Evolutionary conservation across 2,329 filamentous ascomycete species (phyloP).

Genomic region (Aspergillus ibericus): DNA sequence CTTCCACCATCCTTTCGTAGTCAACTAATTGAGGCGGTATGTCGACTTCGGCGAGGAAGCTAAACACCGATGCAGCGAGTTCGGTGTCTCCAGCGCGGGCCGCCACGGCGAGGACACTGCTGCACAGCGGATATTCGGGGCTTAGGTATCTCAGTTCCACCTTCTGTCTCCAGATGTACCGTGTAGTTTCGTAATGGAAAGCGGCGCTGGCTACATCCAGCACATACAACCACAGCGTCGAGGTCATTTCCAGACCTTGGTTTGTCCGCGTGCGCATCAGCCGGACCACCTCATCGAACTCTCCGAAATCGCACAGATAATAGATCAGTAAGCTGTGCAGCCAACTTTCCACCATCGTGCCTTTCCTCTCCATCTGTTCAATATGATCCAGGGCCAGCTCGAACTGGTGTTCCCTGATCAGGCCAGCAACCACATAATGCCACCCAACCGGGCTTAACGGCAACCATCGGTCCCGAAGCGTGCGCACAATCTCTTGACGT

Average conservation of each 20-base stretch:
- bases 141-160: conserved; percentile 61
- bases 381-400: conserved; percentile 75
- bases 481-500: conserved; percentile 67
- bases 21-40: conserved; percentile 63
- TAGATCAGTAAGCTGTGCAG: conserved; percentile 76
- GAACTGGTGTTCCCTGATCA: conserved; percentile 78
- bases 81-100: conserved; percentile 65
- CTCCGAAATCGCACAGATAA: conserved; percentile 67
- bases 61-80: conserved; percentile 71
- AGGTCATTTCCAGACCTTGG: conserved; percentile 49
- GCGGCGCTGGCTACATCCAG: conserved; percentile 71
- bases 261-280: conserved; percentile 62
- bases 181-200: conserved; percentile 63
- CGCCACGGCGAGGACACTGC: conserved; percentile 71
- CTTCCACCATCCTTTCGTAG: conserved; percentile 75
- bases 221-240: conserved; percentile 66
- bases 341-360: conserved; percentile 64
- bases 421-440: conserved; percentile 68
- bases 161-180: conserved; percentile 69
- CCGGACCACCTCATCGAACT: conserved; percentile 73
- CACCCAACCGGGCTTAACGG: conserved; percentile 61
- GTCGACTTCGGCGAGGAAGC: conserved; percentile 60
- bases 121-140: conserved; percentile 63
- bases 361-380: conserved; percentile 62
- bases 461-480: conserved; percentile 67